phyloP scores from a whole-genome alignment of 2,329 filamentous ascomycete genomes.

The Monosporascus sp. region DNA sequence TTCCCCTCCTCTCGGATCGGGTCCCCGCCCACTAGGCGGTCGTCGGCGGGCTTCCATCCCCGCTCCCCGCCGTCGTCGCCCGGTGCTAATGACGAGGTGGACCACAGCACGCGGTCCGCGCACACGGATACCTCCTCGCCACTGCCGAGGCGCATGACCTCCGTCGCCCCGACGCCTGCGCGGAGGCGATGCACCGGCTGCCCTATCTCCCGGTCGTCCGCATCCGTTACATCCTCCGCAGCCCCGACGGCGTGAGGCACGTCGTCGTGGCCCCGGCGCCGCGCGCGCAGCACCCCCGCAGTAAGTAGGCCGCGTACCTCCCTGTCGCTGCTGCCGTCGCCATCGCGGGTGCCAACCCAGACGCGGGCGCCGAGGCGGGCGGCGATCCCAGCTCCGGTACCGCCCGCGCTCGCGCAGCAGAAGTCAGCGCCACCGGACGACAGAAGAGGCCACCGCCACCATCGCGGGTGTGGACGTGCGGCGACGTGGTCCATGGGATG shows the following conservation, averaged over 20 bases:
- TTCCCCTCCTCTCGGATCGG: not conserved
- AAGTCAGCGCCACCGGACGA: too few species aligned
- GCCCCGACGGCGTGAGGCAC: conserved; percentile 30
- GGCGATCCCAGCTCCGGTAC: conserved; percentile 51
- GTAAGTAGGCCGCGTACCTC: conserved; percentile 44
- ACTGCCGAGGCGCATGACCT: conserved; percentile 35
- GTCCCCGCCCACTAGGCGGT: not conserved
- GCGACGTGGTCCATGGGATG: conserved; percentile 57
- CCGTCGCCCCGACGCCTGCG: conserved; percentile 24
- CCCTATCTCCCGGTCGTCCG: too few species aligned
- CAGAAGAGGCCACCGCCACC: conserved; percentile 16
- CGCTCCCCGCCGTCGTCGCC: not conserved
- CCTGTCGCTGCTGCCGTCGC: conserved; percentile 40
- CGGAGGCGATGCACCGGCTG: not conserved
- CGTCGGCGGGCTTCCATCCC: not conserved
- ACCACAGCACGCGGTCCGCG: conserved; percentile 32
- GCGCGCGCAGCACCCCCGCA: conserved; percentile 44
- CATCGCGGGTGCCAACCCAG: conserved; percentile 60
- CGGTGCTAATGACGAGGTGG: conserved; percentile 1
- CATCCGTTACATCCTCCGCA: not conserved
- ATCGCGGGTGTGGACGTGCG: conserved; percentile 46
- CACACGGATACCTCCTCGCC: conserved; percentile 40
- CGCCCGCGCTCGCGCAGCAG: not conserved
- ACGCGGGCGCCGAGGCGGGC: conserved; percentile 44
- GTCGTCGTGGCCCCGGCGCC: conserved; percentile 38